Conservation (phyloP, 2,329 filamentous ascomycete genomes). For the Rhexocercosporidium sp. region DNA sequence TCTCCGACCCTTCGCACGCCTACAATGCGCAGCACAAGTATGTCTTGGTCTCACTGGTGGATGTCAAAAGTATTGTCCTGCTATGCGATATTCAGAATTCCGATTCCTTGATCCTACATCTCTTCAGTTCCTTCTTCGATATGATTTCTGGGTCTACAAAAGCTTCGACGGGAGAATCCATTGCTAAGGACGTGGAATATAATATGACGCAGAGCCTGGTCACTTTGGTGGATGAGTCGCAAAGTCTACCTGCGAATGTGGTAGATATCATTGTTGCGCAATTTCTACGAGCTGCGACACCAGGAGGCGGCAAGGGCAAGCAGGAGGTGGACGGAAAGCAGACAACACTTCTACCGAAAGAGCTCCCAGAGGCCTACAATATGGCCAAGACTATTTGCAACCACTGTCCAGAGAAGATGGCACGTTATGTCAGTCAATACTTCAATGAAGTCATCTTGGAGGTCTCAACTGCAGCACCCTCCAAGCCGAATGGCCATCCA, state of each 20-base stretch:
- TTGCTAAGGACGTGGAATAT: constrained; percentile 92
- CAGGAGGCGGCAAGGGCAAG: constrained; percentile 58
- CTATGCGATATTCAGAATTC: constrained; percentile 85
- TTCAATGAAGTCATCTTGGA: constrained; percentile 97
- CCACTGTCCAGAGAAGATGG: constrained; percentile 89
- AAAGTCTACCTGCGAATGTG: constrained; percentile 77
- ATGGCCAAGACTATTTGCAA: constrained; percentile 97
- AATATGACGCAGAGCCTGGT: constrained; percentile 87
- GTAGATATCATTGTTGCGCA: constrained; percentile 95
- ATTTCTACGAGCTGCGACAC: constrained; percentile 86
- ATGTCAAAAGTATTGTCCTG: constrained; percentile 93
- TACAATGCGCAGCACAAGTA: constrained; percentile 95
- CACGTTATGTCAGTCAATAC: constrained; percentile 90
- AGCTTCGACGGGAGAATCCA: constrained; percentile 75
- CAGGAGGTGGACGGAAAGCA: constrained; percentile 73
- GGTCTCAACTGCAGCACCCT: constrained; percentile 59
- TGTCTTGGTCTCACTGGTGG: constrained; percentile 84
- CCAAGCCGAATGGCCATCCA: constrained; percentile 57
- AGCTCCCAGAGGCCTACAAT: constrained; percentile 90
- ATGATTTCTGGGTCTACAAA: constrained; percentile 82
- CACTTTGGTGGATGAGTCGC: constrained; percentile 85
- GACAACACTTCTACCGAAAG: constrained; percentile 82
- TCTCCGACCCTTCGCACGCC: constrained; percentile 84
- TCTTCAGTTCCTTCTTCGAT: constrained; percentile 92
- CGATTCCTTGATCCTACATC: constrained; percentile 76